Base-by-base conservation (phyloP, 2,329 filamentous ascomycete species). In the Mariannaea elegans region DNA sequence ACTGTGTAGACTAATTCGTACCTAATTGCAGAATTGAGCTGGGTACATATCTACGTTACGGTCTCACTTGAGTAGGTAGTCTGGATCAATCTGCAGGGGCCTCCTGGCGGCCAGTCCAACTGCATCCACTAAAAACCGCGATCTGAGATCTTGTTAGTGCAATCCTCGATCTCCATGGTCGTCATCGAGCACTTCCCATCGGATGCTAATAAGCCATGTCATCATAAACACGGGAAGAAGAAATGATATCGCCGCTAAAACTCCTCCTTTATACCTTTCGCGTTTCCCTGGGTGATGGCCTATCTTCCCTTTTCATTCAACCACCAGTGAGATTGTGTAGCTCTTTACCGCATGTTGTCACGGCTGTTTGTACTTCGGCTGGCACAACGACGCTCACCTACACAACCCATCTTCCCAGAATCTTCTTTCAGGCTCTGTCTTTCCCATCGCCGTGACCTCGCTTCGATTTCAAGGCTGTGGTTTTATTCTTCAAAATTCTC, bases 141-240 rank as follows among this genome's bases (percentile, higher is more conserved):
- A 70, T 62, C 63, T 62, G 29, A 70, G 67, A 70, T 70, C 67
- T 62, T 13, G 44, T 36, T 47, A 45, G 61, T 57, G 14, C 23
- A 61, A 55, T 47, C 23, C 56, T 59, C 73, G 75, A 77, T 77
- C 74, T 62, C 59, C 57, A 67, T 61, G 63, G 55, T 64, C 62
- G 44, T 65, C 59, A 74, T 75, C 65, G 72, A 70, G 66, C 65
- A 66, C 63, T 66, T 66, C 55, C 64, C 64, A 76, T 77, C 75
- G 74, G 64, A 54, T 53, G 46, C 59, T 38, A 50, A 10, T 41
- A 61, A 65, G 63, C 62, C 63, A 72, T 70, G 64, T 55, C 67
- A 68, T 71, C 67, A 66, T 61, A 21, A 4, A 27, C 10, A 44
- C 13, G 21, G 41, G 52, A 58, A 14, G 14, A 47, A 48, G 16